phyloP scores from a whole-genome alignment of 2,329 filamentous ascomycete species.

The Chaetothyriales sp. region DNA sequence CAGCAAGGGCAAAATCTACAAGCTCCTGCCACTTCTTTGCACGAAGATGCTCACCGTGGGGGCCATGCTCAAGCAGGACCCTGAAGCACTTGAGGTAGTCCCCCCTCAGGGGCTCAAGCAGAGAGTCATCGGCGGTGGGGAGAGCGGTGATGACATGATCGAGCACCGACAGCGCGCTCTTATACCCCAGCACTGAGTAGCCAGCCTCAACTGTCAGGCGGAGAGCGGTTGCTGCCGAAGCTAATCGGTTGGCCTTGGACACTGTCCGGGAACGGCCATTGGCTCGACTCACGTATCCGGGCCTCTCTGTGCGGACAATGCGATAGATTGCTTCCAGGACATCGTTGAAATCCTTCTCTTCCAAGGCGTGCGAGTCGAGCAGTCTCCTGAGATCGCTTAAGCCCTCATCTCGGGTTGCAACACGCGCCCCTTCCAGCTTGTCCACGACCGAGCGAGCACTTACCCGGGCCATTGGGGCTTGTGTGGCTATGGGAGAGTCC shows the following conservation, averaged over 20 bases:
- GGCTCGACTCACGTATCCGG: conserved; percentile 39
- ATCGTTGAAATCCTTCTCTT: conserved; percentile 64
- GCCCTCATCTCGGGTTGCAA: conserved; percentile 3
- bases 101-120: conserved; percentile 49
- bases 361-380: conserved; percentile 31
- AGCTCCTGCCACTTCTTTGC: conserved; percentile 52
- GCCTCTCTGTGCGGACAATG: conserved; percentile 55
- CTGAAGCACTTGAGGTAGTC: conserved; percentile 67
- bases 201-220: conserved; percentile 58
- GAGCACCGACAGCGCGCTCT: conserved; percentile 63
- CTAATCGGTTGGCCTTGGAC: conserved; percentile 26
- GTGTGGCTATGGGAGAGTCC: neutral
- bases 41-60: conserved; percentile 67
- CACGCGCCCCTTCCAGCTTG: conserved; percentile 2
- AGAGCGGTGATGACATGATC: conserved; percentile 69
- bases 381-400: conserved; percentile 3
- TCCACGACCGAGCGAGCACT: conserved; percentile 1
- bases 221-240: conserved; percentile 44
- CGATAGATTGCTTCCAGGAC: conserved; percentile 71
- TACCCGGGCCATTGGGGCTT: neutral
- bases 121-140: conserved; percentile 46
- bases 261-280: conserved; percentile 29
- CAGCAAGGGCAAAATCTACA: conserved; percentile 54
- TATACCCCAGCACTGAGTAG: conserved; percentile 51
- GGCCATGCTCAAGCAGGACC: conserved; percentile 52